phyloP scores from a whole-genome alignment of 768 basidiomycete species.

The Rossbeevera mucosa region DNA sequence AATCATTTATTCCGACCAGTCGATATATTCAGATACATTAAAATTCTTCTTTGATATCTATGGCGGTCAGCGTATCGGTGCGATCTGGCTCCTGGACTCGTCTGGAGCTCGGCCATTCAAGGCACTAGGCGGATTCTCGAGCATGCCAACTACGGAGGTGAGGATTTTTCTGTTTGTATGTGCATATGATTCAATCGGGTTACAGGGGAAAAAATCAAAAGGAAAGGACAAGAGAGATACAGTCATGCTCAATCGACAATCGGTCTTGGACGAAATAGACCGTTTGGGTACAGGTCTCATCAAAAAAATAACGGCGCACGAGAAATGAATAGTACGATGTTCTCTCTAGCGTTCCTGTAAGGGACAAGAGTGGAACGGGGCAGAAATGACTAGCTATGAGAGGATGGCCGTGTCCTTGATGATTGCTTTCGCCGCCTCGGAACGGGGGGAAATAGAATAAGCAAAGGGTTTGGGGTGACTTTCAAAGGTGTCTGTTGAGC shows the following conservation, averaged over 20 bases:
- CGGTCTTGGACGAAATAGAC: constrained; percentile 70
- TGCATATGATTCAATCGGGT: background rate
- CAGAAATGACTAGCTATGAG: constrained; percentile 6
- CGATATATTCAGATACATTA: constrained; percentile 68
- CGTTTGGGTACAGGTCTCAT: constrained; percentile 71
- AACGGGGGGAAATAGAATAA: constrained; percentile 30
- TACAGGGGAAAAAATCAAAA: constrained; percentile 30
- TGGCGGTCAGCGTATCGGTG: constrained; percentile 77
- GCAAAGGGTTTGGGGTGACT: constrained; percentile 32
- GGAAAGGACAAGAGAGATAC: constrained; percentile 49
- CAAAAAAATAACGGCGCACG: constrained; percentile 35
- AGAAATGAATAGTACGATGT: background rate
- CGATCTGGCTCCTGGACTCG: constrained; percentile 80
- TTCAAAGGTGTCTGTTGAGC: background rate
- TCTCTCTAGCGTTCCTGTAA: background rate
- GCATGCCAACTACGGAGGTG: constrained; percentile 45
- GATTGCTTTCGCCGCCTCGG: constrained; percentile 22
- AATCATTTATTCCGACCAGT: constrained; percentile 36
- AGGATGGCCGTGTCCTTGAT: constrained; percentile 29
- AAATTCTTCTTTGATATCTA: constrained; percentile 80
- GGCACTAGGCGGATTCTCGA: constrained; percentile 79
- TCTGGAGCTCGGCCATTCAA: constrained; percentile 64
- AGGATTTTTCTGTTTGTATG: constrained; percentile 3
- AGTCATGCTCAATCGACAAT: constrained; percentile 63
- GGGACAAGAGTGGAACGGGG: background rate